Conservation (phyloP, 1,284 basidiomycete genomes). For the Thelephora terrestris region DNA sequence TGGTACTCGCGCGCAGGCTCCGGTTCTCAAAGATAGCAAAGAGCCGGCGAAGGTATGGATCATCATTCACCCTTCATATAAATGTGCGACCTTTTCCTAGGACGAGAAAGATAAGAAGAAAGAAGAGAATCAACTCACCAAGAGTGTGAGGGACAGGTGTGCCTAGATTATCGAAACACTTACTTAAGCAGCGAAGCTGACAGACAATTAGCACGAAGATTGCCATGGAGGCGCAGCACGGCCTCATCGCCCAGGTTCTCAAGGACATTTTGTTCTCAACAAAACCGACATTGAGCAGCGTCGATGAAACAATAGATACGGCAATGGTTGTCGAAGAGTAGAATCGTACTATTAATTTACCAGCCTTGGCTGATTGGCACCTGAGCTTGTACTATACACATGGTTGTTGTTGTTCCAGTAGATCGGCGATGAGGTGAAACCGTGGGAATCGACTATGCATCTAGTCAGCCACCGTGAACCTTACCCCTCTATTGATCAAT, state of each 20-base stretch:
- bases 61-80: conserved; percentile 4
- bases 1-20: conserved; percentile 45
- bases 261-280: conserved; percentile 80
- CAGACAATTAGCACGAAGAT: conserved; percentile 58
- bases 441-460: not conserved
- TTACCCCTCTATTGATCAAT: not conserved
- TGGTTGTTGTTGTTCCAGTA: not conserved
- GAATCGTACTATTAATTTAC: not conserved
- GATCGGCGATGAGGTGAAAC: not conserved
- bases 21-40: conserved; percentile 36
- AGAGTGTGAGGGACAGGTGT: conserved; percentile 79
- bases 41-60: conserved; percentile 23
- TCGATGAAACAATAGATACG: not conserved
- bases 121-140: conserved; percentile 68
- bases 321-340: not conserved
- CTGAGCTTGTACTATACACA: not conserved
- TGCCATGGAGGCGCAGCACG: conserved; percentile 83
- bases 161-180: conserved; percentile 12
- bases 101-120: conserved; percentile 69
- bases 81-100: conserved; percentile 22
- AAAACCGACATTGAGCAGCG: conserved; percentile 1
- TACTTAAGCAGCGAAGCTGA: not conserved
- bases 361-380: not conserved
- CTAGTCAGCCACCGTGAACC: not conserved
- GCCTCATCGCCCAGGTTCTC: conserved; percentile 80